Conservation (phyloP, 495 filamentous ascomycete species). For the Trichoderma virens region DNA sequence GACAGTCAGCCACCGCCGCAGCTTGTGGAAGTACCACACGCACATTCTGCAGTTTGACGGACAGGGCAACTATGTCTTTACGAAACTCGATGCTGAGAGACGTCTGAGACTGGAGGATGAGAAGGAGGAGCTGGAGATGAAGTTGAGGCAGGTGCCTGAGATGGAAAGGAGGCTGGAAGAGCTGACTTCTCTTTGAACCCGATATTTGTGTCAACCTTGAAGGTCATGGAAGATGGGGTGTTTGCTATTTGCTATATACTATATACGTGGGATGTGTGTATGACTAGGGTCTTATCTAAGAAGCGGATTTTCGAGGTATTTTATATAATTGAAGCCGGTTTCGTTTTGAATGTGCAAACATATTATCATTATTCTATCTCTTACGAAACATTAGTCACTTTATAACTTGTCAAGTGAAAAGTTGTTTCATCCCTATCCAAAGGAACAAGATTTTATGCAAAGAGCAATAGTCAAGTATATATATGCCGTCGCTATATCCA, state of each 20-base stretch:
- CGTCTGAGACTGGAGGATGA: conserved; percentile 87
- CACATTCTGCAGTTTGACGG: conserved; percentile 96
- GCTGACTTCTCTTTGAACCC: conserved; percentile 27
- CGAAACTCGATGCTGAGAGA: conserved; percentile 80
- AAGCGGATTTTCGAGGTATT: background rate
- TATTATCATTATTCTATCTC: no score
- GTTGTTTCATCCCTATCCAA: no score
- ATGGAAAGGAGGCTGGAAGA: conserved; percentile 78
- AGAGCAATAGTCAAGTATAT: no score
- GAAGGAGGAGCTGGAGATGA: conserved; percentile 85
- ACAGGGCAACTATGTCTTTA: conserved; percentile 85
- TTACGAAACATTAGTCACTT: no score
- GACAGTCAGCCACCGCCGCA: conserved; percentile 86
- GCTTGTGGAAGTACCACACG: conserved; percentile 92
- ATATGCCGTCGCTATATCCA: no score
- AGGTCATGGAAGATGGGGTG: conserved; percentile 8
- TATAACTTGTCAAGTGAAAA: no score
- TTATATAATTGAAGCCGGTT: background rate
- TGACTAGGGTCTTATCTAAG: background rate
- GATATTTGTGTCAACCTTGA: background rate
- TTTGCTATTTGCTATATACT: background rate
- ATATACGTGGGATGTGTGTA: background rate
- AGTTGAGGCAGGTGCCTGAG: conserved; percentile 77
- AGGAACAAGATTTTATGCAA: no score
- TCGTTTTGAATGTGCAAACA: background rate